These are phyloP conservation scores for Saussurea involucrata DNA, from an alignment of 129 eudicot genomes.

Conservation along the genomic window DNA sequence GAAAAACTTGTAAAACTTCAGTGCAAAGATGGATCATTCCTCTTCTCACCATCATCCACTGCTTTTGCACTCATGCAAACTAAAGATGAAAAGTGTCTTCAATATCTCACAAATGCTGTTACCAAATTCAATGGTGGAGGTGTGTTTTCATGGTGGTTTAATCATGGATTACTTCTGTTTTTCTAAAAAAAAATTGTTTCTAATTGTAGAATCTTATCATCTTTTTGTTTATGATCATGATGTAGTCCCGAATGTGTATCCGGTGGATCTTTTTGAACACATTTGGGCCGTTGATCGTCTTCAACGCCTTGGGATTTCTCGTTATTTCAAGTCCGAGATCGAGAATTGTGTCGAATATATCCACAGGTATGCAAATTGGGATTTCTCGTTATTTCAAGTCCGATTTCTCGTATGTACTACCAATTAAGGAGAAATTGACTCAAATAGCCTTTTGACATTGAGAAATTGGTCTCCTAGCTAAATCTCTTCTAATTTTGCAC, in stretches of 20 bases:
- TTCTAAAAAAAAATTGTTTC: slow-evolving; percentile 1
- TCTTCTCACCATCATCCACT: slow-evolving; percentile 95
- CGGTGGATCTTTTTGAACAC: slow-evolving; percentile 93
- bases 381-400: too few species aligned
- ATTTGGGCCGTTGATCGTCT: slow-evolving; percentile 78
- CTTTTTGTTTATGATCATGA: slow-evolving; percentile 3
- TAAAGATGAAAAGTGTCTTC: slow-evolving; percentile 69
- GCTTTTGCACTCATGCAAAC: slow-evolving; percentile 94
- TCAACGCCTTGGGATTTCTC: slow-evolving; percentile 82
- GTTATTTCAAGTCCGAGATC: slow-evolving; percentile 64
- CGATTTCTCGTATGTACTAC: background rate
- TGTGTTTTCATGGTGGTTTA: slow-evolving; percentile 20
- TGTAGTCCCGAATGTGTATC: slow-evolving; percentile 88
- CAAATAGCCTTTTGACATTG: too few species aligned
- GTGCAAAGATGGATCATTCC: slow-evolving; percentile 80
- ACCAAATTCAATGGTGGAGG: slow-evolving; percentile 89
- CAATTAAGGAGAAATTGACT: too few species aligned
- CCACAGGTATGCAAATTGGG: slow-evolving; percentile 45
- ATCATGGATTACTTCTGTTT: background rate
- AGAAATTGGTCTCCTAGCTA: too few species aligned
- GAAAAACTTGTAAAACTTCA: slow-evolving; percentile 71
- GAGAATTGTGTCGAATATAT: slow-evolving; percentile 58
- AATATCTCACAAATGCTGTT: slow-evolving; percentile 57
- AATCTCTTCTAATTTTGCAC: too few species aligned
- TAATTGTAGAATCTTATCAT: slow-evolving; percentile 4